Evolutionary conservation across 2,329 filamentous ascomycete genomes (phyloP).

Genomic region (Fusarium sp.): DNA sequence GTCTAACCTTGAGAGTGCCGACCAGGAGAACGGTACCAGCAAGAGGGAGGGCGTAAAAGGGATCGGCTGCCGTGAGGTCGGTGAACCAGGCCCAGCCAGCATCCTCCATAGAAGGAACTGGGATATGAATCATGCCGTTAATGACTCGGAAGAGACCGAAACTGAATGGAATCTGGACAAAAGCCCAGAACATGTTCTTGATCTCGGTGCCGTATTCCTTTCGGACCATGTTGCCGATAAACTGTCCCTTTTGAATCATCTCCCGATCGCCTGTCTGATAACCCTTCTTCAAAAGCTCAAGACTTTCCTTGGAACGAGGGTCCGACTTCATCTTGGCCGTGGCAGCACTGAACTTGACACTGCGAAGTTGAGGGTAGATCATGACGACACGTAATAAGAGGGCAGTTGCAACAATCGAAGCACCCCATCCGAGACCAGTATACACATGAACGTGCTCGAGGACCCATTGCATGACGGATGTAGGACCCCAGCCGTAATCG

Average conservation of each 20-base stretch:
- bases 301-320: slow-evolving; percentile 60
- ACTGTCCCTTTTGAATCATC: slow-evolving; percentile 48
- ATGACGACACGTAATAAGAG: slow-evolving; percentile 71
- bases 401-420: slow-evolving; percentile 73
- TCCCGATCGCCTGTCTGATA: slow-evolving; percentile 55
- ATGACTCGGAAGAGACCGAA: slow-evolving; percentile 84
- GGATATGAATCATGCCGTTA: slow-evolving; percentile 76
- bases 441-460: slow-evolving; percentile 87
- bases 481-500: slow-evolving; percentile 86
- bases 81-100: slow-evolving; percentile 81
- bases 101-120: slow-evolving; percentile 79
- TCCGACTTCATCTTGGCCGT: slow-evolving; percentile 66
- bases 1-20: slow-evolving; percentile 61
- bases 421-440: slow-evolving; percentile 83
- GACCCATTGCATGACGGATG: slow-evolving; percentile 75
- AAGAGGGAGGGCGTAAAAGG: slow-evolving; percentile 78
- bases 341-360: slow-evolving; percentile 57
- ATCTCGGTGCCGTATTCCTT: slow-evolving; percentile 50
- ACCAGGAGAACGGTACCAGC: slow-evolving; percentile 66
- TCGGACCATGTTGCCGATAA: slow-evolving; percentile 49
- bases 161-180: slow-evolving; percentile 70
- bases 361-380: slow-evolving; percentile 66
- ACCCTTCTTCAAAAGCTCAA: slow-evolving; percentile 61
- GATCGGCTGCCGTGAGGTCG: slow-evolving; percentile 80
- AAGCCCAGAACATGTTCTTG: slow-evolving; percentile 49